Conservation (phyloP, 2,329 filamentous ascomycete species). For the Alternaria angustiovoidea region DNA sequence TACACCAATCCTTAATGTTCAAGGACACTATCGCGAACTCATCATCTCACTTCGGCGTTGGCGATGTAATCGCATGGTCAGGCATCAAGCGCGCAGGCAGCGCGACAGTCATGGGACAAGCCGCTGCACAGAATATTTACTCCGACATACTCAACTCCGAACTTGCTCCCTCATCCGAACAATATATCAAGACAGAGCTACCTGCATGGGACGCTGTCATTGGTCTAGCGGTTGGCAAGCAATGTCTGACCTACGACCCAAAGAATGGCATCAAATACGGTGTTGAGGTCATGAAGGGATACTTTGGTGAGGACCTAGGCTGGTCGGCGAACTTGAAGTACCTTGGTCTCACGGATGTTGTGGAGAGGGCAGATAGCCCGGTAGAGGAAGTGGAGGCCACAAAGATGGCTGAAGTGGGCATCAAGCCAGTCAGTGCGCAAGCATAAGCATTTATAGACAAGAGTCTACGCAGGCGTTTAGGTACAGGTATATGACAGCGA, state of each 20-base stretch:
- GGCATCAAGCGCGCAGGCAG: slow-evolving; percentile 82
- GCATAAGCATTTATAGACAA: slow-evolving; percentile 20
- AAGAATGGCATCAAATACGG: slow-evolving; percentile 66
- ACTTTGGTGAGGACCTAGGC: slow-evolving; percentile 74
- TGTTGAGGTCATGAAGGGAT: slow-evolving; percentile 67
- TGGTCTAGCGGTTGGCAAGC: slow-evolving; percentile 74
- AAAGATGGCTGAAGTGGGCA: slow-evolving; percentile 39
- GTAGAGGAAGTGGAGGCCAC: slow-evolving; percentile 25
- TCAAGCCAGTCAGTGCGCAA: slow-evolving; percentile 38
- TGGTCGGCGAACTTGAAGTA: slow-evolving; percentile 51
- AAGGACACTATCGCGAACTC: slow-evolving; percentile 63
- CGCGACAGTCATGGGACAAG: slow-evolving; percentile 77
- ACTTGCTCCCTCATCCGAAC: slow-evolving; percentile 21
- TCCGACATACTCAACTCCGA: slow-evolving; percentile 48
- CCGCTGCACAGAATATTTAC: slow-evolving; percentile 66
- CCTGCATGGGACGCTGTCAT: slow-evolving; percentile 63
- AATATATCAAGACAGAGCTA: slow-evolving; percentile 33
- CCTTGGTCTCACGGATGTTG: slow-evolving; percentile 43
- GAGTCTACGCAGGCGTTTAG: background rate
- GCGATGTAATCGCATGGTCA: slow-evolving; percentile 75
- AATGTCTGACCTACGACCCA: slow-evolving; percentile 70
- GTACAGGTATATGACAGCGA: background rate
- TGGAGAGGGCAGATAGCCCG: slow-evolving; percentile 33
- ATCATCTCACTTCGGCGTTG: slow-evolving; percentile 70
- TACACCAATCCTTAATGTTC: slow-evolving; percentile 65